Base-by-base conservation (phyloP, 768 basidiomycete genomes). In the Tricholoma matsutake region DNA sequence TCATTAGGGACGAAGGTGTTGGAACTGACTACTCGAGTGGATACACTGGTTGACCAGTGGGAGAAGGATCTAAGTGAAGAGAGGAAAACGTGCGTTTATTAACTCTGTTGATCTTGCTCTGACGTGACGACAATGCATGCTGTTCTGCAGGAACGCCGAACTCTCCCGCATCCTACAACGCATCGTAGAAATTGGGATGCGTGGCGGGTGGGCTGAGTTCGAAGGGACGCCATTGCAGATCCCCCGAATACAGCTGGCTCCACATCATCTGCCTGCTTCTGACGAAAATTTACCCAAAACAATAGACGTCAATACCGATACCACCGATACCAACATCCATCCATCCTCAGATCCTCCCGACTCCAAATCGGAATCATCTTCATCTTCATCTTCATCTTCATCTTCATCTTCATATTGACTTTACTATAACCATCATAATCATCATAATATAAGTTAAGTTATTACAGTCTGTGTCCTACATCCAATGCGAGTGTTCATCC, bases 131-230 rank as follows among this genome's bases (percentile, higher is more conserved):
- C 7, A 37, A 22, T 58, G 39, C 8, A 18, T 22, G 7, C 29
- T 54, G 39, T 31, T 25, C n/a, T 31, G 28, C 53, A 89, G 90
- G 68, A 85, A 84, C 61, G 85, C 86, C 54, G 86, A 91, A 63
- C 74, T 93, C n/a, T 77, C 82, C 20, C 78, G 79, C 58, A 84
- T 91, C 52, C 72, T 92, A 41, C 80, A 87, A 56, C 81, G 86
- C 18, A 75, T 92, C 8, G 85, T 92, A 7, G 86, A 89, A 55
- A 85, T 89, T 57, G 87, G 88, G 1, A 64, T 87, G 53, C 77
- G 83, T 39, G 81, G 83, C 3, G 86, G 86, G 0, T 86, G 83
- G 86, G 81, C 81, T 22, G 87, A 88, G 64, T 81, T 89, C 62
- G 77, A 87, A 41, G 81, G 78, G 29, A 85, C 84, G 4, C 86